phyloP scores from a whole-genome alignment of 2,329 filamentous ascomycete species.

The Drechslerella coelobrocha region DNA sequence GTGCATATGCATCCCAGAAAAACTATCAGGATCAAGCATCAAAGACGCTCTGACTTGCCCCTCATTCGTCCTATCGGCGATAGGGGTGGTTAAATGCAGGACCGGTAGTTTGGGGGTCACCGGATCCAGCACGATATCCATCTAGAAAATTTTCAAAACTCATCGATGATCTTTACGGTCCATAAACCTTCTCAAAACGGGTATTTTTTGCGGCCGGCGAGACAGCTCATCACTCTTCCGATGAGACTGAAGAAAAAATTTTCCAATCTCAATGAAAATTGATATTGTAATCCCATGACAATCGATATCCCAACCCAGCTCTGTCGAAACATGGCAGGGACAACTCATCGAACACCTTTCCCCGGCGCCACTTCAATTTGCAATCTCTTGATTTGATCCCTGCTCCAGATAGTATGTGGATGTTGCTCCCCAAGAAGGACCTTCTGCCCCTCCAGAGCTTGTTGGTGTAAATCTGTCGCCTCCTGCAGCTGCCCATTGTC shows the following conservation, averaged over 20 bases:
- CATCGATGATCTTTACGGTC: too few relatives aligned
- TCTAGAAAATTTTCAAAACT: too few relatives aligned
- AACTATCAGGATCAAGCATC: too few relatives aligned
- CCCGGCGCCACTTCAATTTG: background rate
- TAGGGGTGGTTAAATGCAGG: too few relatives aligned
- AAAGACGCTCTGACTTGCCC: too few relatives aligned
- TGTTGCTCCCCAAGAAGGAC: constrained; percentile 23
- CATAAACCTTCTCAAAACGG: too few relatives aligned
- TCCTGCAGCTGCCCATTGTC: constrained; percentile 22
- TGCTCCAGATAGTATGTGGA: constrained; percentile 33
- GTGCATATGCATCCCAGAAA: too few relatives aligned
- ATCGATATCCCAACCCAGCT: background rate
- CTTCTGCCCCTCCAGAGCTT: constrained; percentile 31
- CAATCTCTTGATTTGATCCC: constrained; percentile 14
- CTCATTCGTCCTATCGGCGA: too few relatives aligned
- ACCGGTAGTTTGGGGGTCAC: too few relatives aligned
- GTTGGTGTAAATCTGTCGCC: constrained; percentile 21
- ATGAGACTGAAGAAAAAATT: background rate
- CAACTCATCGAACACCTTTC: constrained; percentile 8
- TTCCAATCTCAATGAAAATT: background rate
- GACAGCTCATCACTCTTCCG: too few relatives aligned
- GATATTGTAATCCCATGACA: background rate
- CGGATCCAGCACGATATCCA: too few relatives aligned
- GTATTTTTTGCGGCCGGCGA: too few relatives aligned
- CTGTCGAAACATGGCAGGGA: background rate